These are phyloP conservation scores for Salvia rosmarinus DNA, from an alignment of 257 asterid genomes.

Conservation along the genomic window DNA sequence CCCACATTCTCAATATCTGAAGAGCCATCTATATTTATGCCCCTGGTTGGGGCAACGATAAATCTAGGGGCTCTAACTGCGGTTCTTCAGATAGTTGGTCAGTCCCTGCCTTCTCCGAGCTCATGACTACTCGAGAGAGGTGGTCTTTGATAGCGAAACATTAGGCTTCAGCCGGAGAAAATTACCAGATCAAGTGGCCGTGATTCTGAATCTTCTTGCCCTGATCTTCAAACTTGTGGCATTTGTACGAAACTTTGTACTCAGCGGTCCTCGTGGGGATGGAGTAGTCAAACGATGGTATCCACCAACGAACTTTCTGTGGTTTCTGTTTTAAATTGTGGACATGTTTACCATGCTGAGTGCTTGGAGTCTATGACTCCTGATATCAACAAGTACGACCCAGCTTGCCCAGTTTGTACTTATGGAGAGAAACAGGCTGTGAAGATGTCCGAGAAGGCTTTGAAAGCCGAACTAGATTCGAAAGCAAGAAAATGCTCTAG, in stretches of 20 bases:
- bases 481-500: conserved; percentile 62
- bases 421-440: conserved; percentile 76
- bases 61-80: conserved; percentile 70
- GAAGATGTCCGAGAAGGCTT: conserved; percentile 83
- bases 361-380: conserved; percentile 93
- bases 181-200: conserved; percentile 57
- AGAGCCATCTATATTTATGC: conserved; percentile 59
- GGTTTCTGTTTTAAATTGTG: conserved; percentile 85
- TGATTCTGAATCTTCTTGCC: conserved; percentile 51
- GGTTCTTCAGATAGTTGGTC: conserved; percentile 93
- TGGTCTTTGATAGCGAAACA: conserved; percentile 94
- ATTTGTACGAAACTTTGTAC: conserved; percentile 74
- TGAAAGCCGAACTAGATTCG: conserved; percentile 76
- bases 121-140: conserved; percentile 64
- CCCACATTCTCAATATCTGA: conserved; percentile 79
- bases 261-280: conserved; percentile 75
- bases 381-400: conserved; percentile 80
- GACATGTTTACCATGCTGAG: conserved; percentile 91
- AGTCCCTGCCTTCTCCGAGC: conserved; percentile 73
- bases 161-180: conserved; percentile 65
- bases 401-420: conserved; percentile 90
- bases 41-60: conserved; percentile 77
- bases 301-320: conserved; percentile 76
- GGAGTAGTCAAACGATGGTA: conserved; percentile 64
- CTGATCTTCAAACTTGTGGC: conserved; percentile 82